These are phyloP conservation scores for Wickerhamiella australiensis DNA, from an alignment of 805 yeast species.

Conservation along the genomic window DNA sequence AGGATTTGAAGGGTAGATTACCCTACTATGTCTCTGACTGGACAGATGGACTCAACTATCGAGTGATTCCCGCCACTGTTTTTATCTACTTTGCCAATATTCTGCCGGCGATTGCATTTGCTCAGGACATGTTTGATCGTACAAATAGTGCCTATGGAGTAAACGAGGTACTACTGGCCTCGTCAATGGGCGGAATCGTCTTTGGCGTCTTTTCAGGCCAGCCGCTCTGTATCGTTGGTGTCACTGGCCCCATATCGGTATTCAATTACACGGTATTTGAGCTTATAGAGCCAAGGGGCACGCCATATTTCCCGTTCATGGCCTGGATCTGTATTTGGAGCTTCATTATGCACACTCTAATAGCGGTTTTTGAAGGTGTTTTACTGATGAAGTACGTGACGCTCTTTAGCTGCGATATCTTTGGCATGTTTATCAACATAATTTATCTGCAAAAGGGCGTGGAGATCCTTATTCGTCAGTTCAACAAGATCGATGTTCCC, in stretches of 20 bases:
- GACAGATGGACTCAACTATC: conserved; percentile 68
- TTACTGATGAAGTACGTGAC: conserved; percentile 60
- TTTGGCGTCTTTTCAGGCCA: conserved; percentile 83
- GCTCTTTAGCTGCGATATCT: conserved; percentile 76
- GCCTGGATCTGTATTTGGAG: conserved; percentile 93
- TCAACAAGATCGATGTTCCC: conserved; percentile 31
- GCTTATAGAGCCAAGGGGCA: conserved; percentile 41
- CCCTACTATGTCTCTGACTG: conserved; percentile 72
- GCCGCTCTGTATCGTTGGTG: conserved; percentile 91
- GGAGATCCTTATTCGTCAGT: conserved; percentile 65
- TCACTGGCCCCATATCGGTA: conserved; percentile 89
- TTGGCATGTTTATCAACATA: conserved; percentile 81
- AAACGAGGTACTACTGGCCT: conserved; percentile 72
- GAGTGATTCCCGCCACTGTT: conserved; percentile 75
- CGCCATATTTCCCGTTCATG: conserved; percentile 75
- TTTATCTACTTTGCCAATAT: conserved; percentile 81
- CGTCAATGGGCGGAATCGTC: conserved; percentile 79
- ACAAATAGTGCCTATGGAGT: conserved; percentile 82
- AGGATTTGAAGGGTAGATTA: conserved; percentile 39
- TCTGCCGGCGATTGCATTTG: conserved; percentile 89
- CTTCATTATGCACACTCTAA: conserved; percentile 61
- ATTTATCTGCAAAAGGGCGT: conserved; percentile 86
- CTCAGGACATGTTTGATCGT: conserved; percentile 92
- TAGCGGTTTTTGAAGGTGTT: conserved; percentile 61
- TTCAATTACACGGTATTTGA: conserved; percentile 85